Percentiles rank a stretch among this genome's conserved stretches.
Conservation (phyloP, 2,329 filamentous ascomycete species). For the Fusarium keratoplasticum region DNA sequence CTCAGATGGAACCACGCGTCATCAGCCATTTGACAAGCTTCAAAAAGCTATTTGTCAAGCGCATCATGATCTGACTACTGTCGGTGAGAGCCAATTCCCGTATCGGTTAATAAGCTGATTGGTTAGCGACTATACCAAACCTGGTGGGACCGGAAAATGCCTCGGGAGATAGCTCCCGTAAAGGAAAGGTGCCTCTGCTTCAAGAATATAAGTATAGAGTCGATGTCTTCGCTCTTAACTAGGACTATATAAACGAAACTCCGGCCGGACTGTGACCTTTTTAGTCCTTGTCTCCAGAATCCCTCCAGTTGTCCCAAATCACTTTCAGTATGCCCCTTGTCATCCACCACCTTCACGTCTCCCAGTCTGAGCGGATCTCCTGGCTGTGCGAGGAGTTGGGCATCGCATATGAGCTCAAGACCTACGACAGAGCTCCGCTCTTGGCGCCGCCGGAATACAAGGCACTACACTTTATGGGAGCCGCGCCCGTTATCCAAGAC, state of each 20-base stretch:
- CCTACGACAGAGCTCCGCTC: constrained; percentile 31
- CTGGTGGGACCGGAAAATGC: constrained; percentile 18
- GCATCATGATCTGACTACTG: background rate
- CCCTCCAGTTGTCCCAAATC: background rate
- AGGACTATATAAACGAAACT: background rate
- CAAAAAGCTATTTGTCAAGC: background rate
- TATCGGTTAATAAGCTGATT: constrained; percentile 12
- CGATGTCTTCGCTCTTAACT: background rate
- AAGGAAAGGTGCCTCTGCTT: background rate
- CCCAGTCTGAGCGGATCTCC: constrained; percentile 72
- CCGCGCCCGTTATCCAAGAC: constrained; percentile 71
- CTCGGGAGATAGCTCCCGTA: background rate
- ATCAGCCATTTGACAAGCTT: background rate
- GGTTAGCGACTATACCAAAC: background rate
- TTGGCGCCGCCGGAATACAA: constrained; percentile 39
- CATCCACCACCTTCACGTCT: constrained; percentile 66
- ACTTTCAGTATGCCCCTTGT: constrained; percentile 46
- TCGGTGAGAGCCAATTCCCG: background rate
- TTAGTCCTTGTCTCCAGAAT: background rate
- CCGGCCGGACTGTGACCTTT: no score
- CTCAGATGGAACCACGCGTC: background rate
- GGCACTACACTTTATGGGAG: constrained; percentile 59
- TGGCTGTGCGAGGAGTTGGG: constrained; percentile 75
- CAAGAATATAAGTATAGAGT: constrained; percentile 12
- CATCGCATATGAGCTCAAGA: constrained; percentile 59